Conservation (phyloP, 2,329 filamentous ascomycete species). For the Mycosphaerelloides madeirae region DNA sequence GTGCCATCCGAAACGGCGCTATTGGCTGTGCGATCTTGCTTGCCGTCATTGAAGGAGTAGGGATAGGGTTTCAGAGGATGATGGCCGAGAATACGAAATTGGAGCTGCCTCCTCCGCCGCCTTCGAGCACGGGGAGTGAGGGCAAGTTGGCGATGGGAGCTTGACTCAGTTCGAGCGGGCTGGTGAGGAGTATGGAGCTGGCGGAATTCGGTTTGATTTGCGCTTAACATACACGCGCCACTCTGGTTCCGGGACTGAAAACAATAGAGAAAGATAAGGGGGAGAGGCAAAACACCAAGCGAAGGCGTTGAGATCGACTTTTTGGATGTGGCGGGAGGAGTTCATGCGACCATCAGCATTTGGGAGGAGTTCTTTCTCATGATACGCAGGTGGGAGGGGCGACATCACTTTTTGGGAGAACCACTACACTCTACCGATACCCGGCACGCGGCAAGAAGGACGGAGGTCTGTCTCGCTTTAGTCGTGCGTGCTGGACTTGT, state of each 20-base stretch:
- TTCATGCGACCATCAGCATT: too few species aligned
- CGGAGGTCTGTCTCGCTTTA: too few species aligned
- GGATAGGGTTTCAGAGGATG: conserved; percentile 92
- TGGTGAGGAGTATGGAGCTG: conserved; percentile 17
- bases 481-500: neutral
- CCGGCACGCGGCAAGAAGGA: too few species aligned
- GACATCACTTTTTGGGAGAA: too few species aligned
- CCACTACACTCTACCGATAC: too few species aligned
- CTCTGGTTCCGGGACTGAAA: too few species aligned
- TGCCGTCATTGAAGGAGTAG: conserved; percentile 94
- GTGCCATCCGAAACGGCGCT: conserved; percentile 88
- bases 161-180: conserved; percentile 15
- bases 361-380: too few species aligned
- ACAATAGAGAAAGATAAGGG: too few species aligned
- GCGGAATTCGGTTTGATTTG: conserved; percentile 21
- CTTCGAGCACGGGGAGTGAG: conserved; percentile 28
- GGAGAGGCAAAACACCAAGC: too few species aligned
- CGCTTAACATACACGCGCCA: conserved; percentile 5
- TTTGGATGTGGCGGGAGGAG: too few species aligned
- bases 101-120: conserved; percentile 53
- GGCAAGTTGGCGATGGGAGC: conserved; percentile 24
- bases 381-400: too few species aligned
- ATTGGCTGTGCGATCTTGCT: conserved; percentile 93
- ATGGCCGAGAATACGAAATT: conserved; percentile 84
- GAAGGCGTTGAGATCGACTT: too few species aligned